Conservation (phyloP, 257 asterid species). For the Capsicum chinense region DNA sequence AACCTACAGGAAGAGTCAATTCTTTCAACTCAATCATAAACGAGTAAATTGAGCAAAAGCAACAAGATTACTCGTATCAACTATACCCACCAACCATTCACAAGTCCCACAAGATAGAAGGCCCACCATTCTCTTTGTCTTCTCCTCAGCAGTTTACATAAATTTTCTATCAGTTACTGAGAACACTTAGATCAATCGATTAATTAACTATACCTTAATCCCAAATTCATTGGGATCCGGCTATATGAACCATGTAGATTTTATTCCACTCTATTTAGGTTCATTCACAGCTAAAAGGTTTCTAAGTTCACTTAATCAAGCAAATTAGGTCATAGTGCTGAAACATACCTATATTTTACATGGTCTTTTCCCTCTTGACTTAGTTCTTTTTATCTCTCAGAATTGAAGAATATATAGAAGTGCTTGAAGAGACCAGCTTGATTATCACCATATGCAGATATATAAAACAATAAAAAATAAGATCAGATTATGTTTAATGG, state of each 20-base stretch:
- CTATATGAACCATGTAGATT: slow-evolving; percentile 6
- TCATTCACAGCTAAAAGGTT: neutral
- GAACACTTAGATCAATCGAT: neutral
- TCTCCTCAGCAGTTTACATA: neutral
- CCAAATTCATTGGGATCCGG: neutral
- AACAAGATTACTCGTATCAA: neutral
- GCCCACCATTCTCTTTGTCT: neutral
- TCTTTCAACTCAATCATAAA: neutral
- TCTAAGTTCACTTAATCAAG: slow-evolving; percentile 9
- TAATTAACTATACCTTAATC: neutral
- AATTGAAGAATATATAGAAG: neutral
- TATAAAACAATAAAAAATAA: slow-evolving; percentile 3
- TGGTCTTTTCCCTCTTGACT: neutral
- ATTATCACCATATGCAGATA: neutral
- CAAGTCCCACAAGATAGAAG: neutral
- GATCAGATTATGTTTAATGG: neutral
- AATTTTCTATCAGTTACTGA: neutral
- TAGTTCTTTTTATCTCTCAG: neutral
- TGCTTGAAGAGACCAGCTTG: neutral
- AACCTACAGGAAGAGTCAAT: neutral
- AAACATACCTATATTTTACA: neutral
- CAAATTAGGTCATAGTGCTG: slow-evolving; percentile 23
- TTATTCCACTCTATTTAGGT: neutral
- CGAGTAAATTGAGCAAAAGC: neutral
- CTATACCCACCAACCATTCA: neutral